phyloP scores from a whole-genome alignment of 2,329 filamentous ascomycete genomes.

The Talaromyces pinophilus region DNA sequence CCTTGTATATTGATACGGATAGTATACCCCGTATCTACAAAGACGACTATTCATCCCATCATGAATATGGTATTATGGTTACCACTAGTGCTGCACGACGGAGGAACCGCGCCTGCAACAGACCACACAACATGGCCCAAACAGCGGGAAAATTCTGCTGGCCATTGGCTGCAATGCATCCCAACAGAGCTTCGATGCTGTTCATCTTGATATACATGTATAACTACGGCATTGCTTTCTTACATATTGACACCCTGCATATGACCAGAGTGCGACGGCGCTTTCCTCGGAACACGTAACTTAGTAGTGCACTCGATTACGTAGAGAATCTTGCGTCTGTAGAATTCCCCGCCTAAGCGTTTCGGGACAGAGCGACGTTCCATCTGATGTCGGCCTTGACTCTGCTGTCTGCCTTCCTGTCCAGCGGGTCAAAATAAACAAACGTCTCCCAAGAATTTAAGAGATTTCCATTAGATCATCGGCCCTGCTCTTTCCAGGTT shows the following conservation, averaged over 20 bases:
- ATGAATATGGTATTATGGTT: constrained; percentile 2
- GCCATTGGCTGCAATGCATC: not conserved
- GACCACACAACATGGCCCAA: constrained; percentile 1
- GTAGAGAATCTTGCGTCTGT: not conserved
- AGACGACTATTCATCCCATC: not conserved
- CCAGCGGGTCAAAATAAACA: constrained; percentile 40
- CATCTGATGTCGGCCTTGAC: constrained; percentile 2
- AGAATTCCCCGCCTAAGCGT: constrained; percentile 18
- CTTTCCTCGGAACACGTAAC: constrained; percentile 1
- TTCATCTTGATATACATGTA: not conserved
- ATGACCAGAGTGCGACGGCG: not conserved
- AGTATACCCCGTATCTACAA: not conserved
- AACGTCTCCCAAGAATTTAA: constrained; percentile 17
- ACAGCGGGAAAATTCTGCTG: not conserved
- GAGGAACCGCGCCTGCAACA: constrained; percentile 7
- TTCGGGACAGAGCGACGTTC: constrained; percentile 15
- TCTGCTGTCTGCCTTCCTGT: not conserved
- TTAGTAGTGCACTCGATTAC: not conserved
- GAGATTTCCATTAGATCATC: constrained; percentile 15
- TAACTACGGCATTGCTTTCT: not conserved
- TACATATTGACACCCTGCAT: constrained; percentile 1
- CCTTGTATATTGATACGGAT: not conserved
- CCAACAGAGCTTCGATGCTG: not conserved
- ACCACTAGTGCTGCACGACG: constrained; percentile 8
- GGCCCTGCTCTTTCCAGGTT: not conserved